Conservation (phyloP, 345 rosid genomes). For the Rubroshorea leprosula region DNA sequence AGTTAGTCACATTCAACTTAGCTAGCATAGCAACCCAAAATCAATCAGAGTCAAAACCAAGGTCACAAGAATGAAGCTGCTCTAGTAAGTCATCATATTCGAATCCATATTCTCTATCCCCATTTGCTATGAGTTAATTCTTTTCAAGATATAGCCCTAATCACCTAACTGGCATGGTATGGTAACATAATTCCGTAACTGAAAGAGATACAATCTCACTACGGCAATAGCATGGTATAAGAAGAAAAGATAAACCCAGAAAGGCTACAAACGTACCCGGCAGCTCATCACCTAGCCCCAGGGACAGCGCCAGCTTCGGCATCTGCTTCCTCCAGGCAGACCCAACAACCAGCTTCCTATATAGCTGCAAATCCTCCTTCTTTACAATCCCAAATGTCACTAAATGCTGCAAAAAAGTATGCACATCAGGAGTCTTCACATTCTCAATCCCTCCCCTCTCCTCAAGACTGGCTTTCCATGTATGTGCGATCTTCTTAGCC, state of each 20-base stretch:
- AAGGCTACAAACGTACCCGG: conserved; percentile 51
- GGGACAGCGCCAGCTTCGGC: conserved; percentile 95
- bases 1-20: too few species aligned
- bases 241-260: not conserved
- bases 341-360: conserved; percentile 86
- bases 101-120: too few species aligned
- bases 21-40: not conserved
- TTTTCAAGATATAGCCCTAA: too few species aligned
- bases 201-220: not conserved
- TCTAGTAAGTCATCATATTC: not conserved
- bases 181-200: too few species aligned
- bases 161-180: too few species aligned
- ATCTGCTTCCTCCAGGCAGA: conserved; percentile 99
- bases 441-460: conserved; percentile 91
- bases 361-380: conserved; percentile 66
- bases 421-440: conserved; percentile 95
- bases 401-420: conserved; percentile 91
- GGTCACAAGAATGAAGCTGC: not conserved
- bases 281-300: conserved; percentile 88
- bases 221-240: not conserved
- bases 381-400: conserved; percentile 89
- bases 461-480: conserved; percentile 86
- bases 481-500: conserved; percentile 78
- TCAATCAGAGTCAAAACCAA: too few species aligned
- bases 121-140: too few species aligned